phyloP scores from a whole-genome alignment of 2,329 filamentous ascomycete species.

The Pseudogymnoascus sp. region DNA sequence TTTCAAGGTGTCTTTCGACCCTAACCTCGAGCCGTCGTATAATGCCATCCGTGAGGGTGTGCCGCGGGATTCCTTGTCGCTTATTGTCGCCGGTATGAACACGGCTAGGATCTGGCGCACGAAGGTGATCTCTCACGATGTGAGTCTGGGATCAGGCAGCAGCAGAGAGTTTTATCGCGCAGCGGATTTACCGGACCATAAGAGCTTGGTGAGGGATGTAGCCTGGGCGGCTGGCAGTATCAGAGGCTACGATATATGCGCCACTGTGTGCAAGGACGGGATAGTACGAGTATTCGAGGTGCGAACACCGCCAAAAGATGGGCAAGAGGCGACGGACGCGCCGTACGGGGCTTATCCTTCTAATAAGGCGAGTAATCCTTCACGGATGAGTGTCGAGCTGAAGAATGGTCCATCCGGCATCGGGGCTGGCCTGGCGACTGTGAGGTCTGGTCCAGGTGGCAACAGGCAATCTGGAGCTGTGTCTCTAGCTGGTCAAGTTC shows the following conservation, averaged over 20 bases:
- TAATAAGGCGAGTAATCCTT: slow-evolving; percentile 18
- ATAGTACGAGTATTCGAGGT: slow-evolving; percentile 82
- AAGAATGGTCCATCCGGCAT: slow-evolving; percentile 41
- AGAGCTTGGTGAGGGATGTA: slow-evolving; percentile 74
- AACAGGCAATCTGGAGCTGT: slow-evolving; percentile 37
- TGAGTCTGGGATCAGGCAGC: slow-evolving; percentile 47
- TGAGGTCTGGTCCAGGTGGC: slow-evolving; percentile 30
- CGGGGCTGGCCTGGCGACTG: slow-evolving; percentile 42
- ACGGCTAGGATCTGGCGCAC: slow-evolving; percentile 77
- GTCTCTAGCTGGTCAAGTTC: slow-evolving; percentile 56
- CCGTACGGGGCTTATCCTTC: slow-evolving; percentile 26
- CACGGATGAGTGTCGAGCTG: neutral
- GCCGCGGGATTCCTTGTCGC: slow-evolving; percentile 64
- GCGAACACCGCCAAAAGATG: slow-evolving; percentile 48
- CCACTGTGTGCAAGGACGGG: slow-evolving; percentile 88
- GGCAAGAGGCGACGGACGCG: slow-evolving; percentile 30
- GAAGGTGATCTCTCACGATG: slow-evolving; percentile 42
- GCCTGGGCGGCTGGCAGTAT: slow-evolving; percentile 91
- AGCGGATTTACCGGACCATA: slow-evolving; percentile 64
- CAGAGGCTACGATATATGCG: slow-evolving; percentile 80
- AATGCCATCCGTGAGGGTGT: slow-evolving; percentile 73
- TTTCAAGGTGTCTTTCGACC: slow-evolving; percentile 82
- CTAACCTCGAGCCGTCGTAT: slow-evolving; percentile 74
- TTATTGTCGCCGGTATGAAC: slow-evolving; percentile 83
- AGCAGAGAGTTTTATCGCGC: slow-evolving; percentile 79